Evolutionary conservation across 2,329 filamentous ascomycete species (phyloP), one percentile per base, ranked within the genome.

Genomic region (Pseudopithomyces maydicus): DNA sequence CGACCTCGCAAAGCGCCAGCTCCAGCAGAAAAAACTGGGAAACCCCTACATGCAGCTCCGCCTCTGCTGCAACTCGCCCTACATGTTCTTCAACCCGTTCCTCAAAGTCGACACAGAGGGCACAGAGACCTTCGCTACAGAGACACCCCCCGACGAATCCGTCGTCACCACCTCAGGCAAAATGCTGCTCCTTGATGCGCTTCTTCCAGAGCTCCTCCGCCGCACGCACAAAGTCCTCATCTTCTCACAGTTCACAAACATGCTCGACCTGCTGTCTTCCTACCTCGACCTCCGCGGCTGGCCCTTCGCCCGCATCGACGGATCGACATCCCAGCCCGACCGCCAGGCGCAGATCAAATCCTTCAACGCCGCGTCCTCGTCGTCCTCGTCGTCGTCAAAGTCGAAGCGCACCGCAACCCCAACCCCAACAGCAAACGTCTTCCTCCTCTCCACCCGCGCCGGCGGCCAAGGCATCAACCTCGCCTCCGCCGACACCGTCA

Each of bases 11-110:
- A 96, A 94, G 73, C 89, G 90, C 53, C 91, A 97, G 73, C 91
- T 98, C n/a, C 82, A 88, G 3, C 85, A 86, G 42, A 98, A 98
- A 79, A 97, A 96, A 70, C 82, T 98, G 1, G 93, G 95, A 45
- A 99, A 99, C 64, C 90, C 92, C 0, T 79, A 98, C 19, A 92
- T 97, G 82, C 95, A 99, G 73, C 85, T 97, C 3, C 90, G 95
- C 0, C 84, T 97, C 0, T 92, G 91, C 11, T 98, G 95, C 76
- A 97, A 99, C 74, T 91, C 88, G 0, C 95, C 95, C 0, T 93
- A 97, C 76, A 96, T 97, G 71, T 98, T 99, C 74, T 98, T 96
- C 77, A 96, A 92, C 72, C 94, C 95, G 0, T 98, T 94, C 62
- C 63, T 74, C 15, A 63, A 67, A 22, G 69, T 70, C n/a, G 77